Percentiles rank a stretch among this genome's conserved stretches.
These are phyloP conservation scores for Rhizomucor miehei DNA, from an alignment of 371 early-diverging fungal species.

Conservation along the genomic window DNA sequence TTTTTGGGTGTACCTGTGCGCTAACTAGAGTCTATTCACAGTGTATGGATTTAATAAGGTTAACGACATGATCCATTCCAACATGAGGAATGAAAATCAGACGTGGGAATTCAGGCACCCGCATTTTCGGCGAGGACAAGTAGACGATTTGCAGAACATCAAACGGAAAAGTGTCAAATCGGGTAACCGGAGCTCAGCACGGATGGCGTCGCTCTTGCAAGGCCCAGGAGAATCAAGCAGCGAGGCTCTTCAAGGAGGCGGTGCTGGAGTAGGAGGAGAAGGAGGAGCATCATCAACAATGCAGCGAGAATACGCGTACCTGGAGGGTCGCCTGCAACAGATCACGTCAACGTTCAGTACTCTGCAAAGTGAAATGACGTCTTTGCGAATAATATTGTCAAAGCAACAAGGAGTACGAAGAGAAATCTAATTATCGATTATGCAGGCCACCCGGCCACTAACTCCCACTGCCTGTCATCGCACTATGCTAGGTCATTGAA, in stretches of 20 bases:
- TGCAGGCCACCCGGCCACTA: no score
- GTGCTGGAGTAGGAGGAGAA: constrained; percentile 3
- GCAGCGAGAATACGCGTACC: constrained; percentile 6
- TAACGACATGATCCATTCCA: constrained; percentile 64
- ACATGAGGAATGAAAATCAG: constrained; percentile 54
- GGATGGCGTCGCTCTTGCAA: neutral
- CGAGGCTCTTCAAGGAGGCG: no score
- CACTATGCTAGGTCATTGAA: no score
- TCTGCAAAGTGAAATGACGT: constrained; percentile 21
- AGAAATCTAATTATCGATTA: neutral
- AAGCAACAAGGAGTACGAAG: constrained; percentile 32
- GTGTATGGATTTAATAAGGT: constrained; percentile 62
- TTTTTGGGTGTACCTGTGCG: no score
- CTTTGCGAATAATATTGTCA: constrained; percentile 22
- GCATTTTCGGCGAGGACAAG: constrained; percentile 58
- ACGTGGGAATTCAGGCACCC: constrained; percentile 75
- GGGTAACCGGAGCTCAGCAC: constrained; percentile 3
- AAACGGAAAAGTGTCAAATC: constrained; percentile 61
- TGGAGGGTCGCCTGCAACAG: constrained; percentile 20
- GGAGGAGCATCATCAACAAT: constrained; percentile 3
- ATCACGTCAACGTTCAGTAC: constrained; percentile 20
- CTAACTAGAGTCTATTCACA: no score
- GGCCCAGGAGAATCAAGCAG: constrained; percentile 1
- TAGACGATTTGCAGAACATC: constrained; percentile 56
- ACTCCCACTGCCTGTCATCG: no score